phyloP scores from a whole-genome alignment of 805 yeast species.

The Ogataea wickerhamii region DNA sequence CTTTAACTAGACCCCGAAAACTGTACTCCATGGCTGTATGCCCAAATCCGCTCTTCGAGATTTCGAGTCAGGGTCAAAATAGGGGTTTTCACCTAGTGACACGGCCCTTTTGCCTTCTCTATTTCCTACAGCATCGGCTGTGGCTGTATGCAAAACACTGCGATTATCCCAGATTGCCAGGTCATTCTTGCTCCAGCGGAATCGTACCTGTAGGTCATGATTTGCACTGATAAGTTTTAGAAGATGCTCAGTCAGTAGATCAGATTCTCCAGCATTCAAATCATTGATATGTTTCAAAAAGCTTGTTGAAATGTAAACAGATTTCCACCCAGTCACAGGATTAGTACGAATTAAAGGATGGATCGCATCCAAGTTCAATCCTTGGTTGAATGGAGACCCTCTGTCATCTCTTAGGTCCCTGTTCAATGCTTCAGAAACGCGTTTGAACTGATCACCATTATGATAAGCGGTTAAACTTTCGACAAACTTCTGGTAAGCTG shows the following conservation, averaged over 20 bases:
- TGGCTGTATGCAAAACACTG: constrained; percentile 1
- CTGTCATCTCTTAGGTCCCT: constrained; percentile 1
- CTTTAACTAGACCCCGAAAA: too few species aligned
- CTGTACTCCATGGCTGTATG: not conserved
- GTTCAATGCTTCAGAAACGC: constrained; percentile 28
- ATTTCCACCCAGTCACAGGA: constrained; percentile 64
- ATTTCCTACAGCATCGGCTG: constrained; percentile 1
- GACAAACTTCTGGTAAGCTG: constrained; percentile 45
- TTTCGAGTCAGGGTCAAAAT: not conserved
- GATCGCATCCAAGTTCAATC: constrained; percentile 33
- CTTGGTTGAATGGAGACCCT: constrained; percentile 4
- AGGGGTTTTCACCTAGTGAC: constrained; percentile 1
- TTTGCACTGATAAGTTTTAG: constrained; percentile 43
- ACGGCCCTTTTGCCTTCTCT: constrained; percentile 2
- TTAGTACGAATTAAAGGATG: constrained; percentile 62
- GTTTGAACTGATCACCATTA: constrained; percentile 37
- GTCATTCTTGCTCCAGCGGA: constrained; percentile 43
- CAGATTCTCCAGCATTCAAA: not conserved
- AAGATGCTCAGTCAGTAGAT: constrained; percentile 31
- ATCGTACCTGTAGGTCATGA: constrained; percentile 52
- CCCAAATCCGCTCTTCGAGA: constrained; percentile 2
- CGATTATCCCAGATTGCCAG: constrained; percentile 45
- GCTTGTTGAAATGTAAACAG: constrained; percentile 38
- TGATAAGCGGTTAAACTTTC: constrained; percentile 41
- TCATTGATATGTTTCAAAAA: not conserved